Base-by-base conservation (phyloP, 805 yeast species). In the Yamadazyma philogaea region DNA sequence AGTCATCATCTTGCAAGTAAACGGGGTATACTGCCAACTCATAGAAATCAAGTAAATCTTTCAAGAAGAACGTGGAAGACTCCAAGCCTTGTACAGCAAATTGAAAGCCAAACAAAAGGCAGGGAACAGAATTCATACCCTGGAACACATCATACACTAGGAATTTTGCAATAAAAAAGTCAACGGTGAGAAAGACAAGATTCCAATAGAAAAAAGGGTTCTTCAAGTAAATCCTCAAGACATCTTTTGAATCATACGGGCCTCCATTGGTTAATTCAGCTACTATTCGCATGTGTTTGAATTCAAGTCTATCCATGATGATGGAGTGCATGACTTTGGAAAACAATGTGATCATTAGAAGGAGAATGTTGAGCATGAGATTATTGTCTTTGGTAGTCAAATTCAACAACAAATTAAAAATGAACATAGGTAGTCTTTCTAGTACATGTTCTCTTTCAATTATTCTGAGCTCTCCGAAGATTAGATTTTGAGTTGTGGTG, bases 281-380 rank as follows among this genome's bases (percentile, higher is more conserved):
- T 17, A 51, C 55, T 4, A 66, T 55, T 24, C 47, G 51, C 48
- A 63, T 55, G 21, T 60, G 61, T 12, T 62, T 42, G 43, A 57
- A 60, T 21, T 78, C 81, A 12, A 76, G 63, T 18, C 86, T 56
- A 43, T 78, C 82, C 30, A 67, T 63, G 34, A 84, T 60, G 1
- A 93, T 74, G 81, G 95, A 83, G 56, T 89, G 96, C 66, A 84
- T 80, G 1, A 84, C 80, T 55, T 82, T 84, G 56, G 79, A 60
- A 18, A 58, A 49, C 17, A 66, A 46, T 3, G 64, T 47, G 19
- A 61, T 42, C 10, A 65, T 63, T 12, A 65, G 44, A 39, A 69
- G 54, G 16, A 59, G 74, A 70, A 54, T 80, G 55, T 48, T 81
- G 60, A 51, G 47, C 60, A 84, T 62, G 39, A 87, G 57, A 42